Conservation (phyloP, 2,329 filamentous ascomycete species). For the Daldinia eschscholtzii region DNA sequence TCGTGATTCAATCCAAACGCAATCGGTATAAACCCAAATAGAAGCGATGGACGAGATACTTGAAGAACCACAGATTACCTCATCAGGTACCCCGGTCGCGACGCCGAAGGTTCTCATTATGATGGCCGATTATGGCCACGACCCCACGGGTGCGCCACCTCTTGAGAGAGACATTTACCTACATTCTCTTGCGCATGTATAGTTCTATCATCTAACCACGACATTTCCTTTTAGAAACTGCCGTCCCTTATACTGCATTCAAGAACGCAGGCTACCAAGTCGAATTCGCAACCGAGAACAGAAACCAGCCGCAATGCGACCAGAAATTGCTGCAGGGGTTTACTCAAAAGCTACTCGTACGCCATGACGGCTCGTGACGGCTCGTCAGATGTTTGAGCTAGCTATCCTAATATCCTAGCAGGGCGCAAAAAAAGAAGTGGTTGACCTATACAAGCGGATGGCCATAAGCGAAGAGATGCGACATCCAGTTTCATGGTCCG, state of each 20-base stretch:
- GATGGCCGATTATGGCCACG: slow-evolving; percentile 68
- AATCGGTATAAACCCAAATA: not conserved
- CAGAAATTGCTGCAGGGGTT: slow-evolving; percentile 62
- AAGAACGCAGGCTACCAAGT: slow-evolving; percentile 62
- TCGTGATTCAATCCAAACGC: slow-evolving; percentile 1
- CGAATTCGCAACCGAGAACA: slow-evolving; percentile 64
- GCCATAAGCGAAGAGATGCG: slow-evolving; percentile 56
- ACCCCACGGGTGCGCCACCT: slow-evolving; percentile 61
- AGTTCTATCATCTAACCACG: slow-evolving; percentile 10
- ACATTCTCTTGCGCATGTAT: not conserved
- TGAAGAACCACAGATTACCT: slow-evolving; percentile 47
- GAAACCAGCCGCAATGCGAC: slow-evolving; percentile 62
- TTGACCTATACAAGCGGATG: slow-evolving; percentile 61
- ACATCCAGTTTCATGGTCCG: slow-evolving; percentile 60
- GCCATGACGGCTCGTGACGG: slow-evolving; percentile 33
- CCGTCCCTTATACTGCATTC: slow-evolving; percentile 63
- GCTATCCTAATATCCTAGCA: slow-evolving; percentile 42
- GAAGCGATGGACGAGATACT: slow-evolving; percentile 32
- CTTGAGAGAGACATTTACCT: not conserved
- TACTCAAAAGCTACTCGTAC: slow-evolving; percentile 63
- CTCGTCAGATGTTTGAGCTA: slow-evolving; percentile 12
- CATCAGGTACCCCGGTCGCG: slow-evolving; percentile 39
- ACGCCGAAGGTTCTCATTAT: slow-evolving; percentile 59
- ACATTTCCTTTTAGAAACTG: slow-evolving; percentile 57
- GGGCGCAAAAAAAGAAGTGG: slow-evolving; percentile 60